phyloP scores from a whole-genome alignment of 1,139 yeast genomes.

The Meyerozyma athensensis region DNA sequence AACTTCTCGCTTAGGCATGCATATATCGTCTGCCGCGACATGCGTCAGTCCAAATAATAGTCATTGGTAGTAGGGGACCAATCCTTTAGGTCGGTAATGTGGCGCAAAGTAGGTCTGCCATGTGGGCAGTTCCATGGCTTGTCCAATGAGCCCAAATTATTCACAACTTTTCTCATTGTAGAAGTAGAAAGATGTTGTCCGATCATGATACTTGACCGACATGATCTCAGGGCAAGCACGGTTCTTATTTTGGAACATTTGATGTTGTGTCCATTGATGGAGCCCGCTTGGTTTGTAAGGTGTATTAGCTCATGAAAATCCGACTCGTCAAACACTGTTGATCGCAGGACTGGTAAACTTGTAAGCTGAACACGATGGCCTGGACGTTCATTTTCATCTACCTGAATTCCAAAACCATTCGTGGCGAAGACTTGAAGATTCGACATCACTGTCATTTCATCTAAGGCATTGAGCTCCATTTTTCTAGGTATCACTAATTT shows the following conservation, averaged over 20 bases:
- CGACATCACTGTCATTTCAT: slow-evolving; percentile 66
- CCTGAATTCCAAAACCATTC: slow-evolving; percentile 69
- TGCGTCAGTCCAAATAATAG: background rate
- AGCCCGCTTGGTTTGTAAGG: slow-evolving; percentile 34
- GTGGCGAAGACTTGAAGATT: slow-evolving; percentile 50
- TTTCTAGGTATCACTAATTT: slow-evolving; percentile 62
- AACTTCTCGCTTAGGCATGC: too few species aligned
- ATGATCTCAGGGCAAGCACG: slow-evolving; percentile 92
- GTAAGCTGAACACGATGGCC: slow-evolving; percentile 54
- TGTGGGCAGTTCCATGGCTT: slow-evolving; percentile 99
- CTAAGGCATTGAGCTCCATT: slow-evolving; percentile 69
- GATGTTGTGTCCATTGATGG: slow-evolving; percentile 33
- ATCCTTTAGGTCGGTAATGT: slow-evolving; percentile 57
- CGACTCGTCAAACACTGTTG: slow-evolving; percentile 54
- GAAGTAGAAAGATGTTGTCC: slow-evolving; percentile 60
- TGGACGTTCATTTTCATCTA: slow-evolving; percentile 40
- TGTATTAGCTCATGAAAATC: slow-evolving; percentile 79
- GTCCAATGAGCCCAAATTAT: slow-evolving; percentile 63
- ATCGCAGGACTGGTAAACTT: slow-evolving; percentile 72
- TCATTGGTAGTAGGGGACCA: slow-evolving; percentile 22
- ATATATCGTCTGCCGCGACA: too few species aligned
- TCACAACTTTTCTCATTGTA: slow-evolving; percentile 66
- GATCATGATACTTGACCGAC: slow-evolving; percentile 90
- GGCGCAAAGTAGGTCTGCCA: slow-evolving; percentile 96
- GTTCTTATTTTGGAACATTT: slow-evolving; percentile 74